Conservation (phyloP, 2,329 filamentous ascomycete species). For the Pseudocercospora fijiensis region DNA sequence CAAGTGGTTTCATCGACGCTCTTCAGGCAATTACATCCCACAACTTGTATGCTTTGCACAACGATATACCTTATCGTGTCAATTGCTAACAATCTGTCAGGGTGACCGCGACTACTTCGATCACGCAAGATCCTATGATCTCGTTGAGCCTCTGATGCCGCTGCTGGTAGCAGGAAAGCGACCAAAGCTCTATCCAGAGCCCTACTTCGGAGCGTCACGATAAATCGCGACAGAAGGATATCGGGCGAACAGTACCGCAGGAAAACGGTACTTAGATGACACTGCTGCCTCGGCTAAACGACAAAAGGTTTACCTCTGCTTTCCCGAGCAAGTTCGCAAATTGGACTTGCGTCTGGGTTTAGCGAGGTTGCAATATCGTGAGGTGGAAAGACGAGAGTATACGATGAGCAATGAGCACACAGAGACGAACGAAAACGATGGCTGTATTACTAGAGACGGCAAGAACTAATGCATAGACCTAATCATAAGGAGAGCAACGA, state of each 20-base stretch:
- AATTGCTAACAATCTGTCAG: not conserved
- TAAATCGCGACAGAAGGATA: not conserved
- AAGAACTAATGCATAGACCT: not conserved
- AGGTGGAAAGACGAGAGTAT: not conserved
- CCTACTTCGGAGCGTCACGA: constrained; percentile 9
- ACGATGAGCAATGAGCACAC: not conserved
- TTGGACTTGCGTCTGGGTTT: not conserved
- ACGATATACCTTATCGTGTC: not conserved
- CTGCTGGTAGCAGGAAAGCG: constrained; percentile 9
- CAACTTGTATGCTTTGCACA: constrained; percentile 15
- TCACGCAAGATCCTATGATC: constrained; percentile 13
- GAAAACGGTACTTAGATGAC: not conserved
- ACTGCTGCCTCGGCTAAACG: not conserved
- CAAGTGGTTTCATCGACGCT: constrained; percentile 16
- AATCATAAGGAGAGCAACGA: not conserved
- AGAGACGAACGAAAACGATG: not conserved
- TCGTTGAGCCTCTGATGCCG: constrained; percentile 15
- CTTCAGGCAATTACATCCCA: constrained; percentile 19
- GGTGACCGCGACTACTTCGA: constrained; percentile 16
- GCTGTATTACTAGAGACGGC: not conserved
- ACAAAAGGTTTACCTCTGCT: not conserved
- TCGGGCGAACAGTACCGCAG: not conserved
- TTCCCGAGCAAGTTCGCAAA: not conserved
- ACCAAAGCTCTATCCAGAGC: constrained; percentile 1
- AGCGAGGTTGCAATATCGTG: not conserved